Percentiles rank a stretch among this genome's conserved stretches.
phyloP scores from a whole-genome alignment of 176 grass and related monocot species.

The Cocos nucifera region DNA sequence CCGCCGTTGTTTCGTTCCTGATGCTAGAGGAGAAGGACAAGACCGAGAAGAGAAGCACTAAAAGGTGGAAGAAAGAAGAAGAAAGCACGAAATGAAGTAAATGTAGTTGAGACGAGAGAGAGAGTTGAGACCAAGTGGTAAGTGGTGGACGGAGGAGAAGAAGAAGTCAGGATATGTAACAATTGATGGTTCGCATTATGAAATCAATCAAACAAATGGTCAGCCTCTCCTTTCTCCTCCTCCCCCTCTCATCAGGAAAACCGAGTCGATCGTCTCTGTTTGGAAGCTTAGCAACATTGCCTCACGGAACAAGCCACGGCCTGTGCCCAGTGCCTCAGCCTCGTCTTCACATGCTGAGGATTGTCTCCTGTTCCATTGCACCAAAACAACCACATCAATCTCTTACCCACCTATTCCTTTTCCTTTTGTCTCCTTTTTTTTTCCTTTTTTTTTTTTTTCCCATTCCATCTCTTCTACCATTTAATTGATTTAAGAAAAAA shows the following conservation, averaged over 20 bases:
- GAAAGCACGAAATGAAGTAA: not conserved
- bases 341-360: constrained; percentile 9
- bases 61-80: not conserved
- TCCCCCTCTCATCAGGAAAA: not conserved
- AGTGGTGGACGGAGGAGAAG: not conserved
- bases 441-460: too few relatives aligned
- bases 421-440: too few relatives aligned
- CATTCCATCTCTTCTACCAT: too few relatives aligned
- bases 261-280: not conserved
- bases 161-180: too few relatives aligned
- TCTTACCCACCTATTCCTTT: too few relatives aligned
- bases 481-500: too few relatives aligned
- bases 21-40: not conserved
- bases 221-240: not conserved
- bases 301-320: constrained; percentile 8
- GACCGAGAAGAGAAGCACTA: not conserved
- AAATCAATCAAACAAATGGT: too few relatives aligned
- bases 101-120: too few relatives aligned
- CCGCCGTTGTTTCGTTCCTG: not conserved
- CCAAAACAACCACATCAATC: too few relatives aligned
- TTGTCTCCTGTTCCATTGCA: constrained; percentile 1
- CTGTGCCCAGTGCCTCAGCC: constrained; percentile 9
- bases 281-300: not conserved
- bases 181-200: too few relatives aligned
- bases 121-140: not conserved